A percentile compares a stretch with the other conserved stretches of the same genome.
phyloP scores from a whole-genome alignment of 768 basidiomycete species.

The Sistotremastrum niveocremeum region DNA sequence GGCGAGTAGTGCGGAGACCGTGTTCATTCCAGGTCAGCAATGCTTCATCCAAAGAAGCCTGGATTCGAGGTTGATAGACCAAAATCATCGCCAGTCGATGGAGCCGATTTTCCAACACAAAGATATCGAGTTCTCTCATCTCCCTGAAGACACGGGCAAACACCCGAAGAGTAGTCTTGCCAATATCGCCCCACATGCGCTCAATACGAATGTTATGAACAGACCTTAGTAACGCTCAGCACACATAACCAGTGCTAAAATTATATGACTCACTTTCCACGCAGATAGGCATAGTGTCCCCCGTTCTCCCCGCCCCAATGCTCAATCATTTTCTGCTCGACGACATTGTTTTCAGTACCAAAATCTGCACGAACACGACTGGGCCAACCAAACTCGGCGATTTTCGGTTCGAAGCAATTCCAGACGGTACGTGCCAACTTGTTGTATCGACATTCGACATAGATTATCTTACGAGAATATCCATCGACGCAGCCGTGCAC shows the following conservation, averaged over 20 bases:
- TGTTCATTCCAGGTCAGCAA: conserved; percentile 16
- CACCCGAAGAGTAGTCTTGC: conserved; percentile 17
- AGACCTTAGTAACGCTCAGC: too few relatives aligned
- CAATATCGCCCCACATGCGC: conserved; percentile 14
- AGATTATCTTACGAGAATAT: conserved; percentile 6
- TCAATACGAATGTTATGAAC: conserved; percentile 19
- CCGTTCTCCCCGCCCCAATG: conserved; percentile 3
- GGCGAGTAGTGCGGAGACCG: conserved; percentile 11
- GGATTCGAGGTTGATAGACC: conserved; percentile 18
- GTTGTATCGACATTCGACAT: conserved; percentile 8
- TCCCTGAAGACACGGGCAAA: conserved; percentile 17
- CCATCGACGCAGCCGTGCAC: conserved; percentile 11
- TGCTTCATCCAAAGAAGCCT: conserved; percentile 14
- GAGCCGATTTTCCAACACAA: conserved; percentile 13
- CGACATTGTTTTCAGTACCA: conserved; percentile 10
- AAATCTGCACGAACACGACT: too few relatives aligned
- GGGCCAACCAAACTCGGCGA: too few relatives aligned
- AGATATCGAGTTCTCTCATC: conserved; percentile 13
- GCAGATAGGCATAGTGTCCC: too few relatives aligned
- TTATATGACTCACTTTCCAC: too few relatives aligned
- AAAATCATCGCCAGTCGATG: conserved; percentile 14
- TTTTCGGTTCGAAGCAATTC: too few relatives aligned
- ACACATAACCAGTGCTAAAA: too few relatives aligned
- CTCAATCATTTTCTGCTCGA: conserved; percentile 9
- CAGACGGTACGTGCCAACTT: too few relatives aligned